phyloP scores from a whole-genome alignment of 352 stramenopile genomes.

The Elongisporangium undulatum region DNA sequence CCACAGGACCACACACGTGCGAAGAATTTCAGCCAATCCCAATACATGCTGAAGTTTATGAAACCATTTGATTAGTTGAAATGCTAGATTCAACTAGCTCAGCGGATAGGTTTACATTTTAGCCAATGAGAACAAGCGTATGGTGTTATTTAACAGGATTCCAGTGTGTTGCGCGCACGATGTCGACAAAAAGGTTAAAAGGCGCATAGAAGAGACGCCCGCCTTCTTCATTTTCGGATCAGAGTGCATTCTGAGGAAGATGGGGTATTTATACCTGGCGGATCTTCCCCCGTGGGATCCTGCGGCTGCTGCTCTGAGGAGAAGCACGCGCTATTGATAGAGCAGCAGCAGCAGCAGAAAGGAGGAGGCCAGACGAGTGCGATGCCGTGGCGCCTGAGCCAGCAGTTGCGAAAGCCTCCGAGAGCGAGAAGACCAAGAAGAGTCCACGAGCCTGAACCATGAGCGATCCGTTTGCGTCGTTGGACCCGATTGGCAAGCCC shows the following conservation, averaged over 20 bases:
- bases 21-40: neutral
- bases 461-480: constrained; percentile 72
- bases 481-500: constrained; percentile 70
- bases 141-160: neutral
- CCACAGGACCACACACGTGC: neutral
- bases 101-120: neutral
- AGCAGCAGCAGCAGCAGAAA: neutral
- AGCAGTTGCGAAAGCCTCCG: neutral
- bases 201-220: neutral
- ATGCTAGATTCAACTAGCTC: neutral
- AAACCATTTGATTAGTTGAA: neutral
- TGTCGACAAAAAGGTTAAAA: neutral
- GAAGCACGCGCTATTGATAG: neutral
- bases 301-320: neutral
- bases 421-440: constrained; percentile 4
- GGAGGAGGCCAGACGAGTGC: neutral
- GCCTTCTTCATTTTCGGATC: neutral
- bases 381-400: neutral
- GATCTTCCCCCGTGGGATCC: neutral
- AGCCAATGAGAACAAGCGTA: neutral
- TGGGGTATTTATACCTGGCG: neutral
- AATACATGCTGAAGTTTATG: neutral
- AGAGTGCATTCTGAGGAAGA: neutral
- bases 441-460: constrained; percentile 16
- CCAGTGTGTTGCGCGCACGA: neutral